These are phyloP conservation scores for Magnusiomyces tetraspermus DNA, from an alignment of 1,139 yeast species.

Conservation along the genomic window DNA sequence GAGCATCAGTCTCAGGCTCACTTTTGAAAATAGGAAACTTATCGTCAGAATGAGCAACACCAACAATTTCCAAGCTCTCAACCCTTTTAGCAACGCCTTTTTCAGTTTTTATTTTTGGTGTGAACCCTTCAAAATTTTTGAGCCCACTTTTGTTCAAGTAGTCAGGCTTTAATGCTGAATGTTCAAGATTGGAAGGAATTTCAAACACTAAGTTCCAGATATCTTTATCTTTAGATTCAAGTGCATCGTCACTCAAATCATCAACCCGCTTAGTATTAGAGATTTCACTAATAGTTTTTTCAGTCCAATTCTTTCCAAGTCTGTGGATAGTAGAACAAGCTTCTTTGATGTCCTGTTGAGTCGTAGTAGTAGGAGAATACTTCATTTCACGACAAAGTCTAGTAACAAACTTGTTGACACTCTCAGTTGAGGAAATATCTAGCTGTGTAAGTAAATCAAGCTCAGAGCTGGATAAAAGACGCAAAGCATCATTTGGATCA, in stretches of 20 bases:
- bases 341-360: not conserved
- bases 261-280: not conserved
- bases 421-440: not conserved
- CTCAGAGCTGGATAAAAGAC: not conserved
- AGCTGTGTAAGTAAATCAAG: not conserved
- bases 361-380: not conserved
- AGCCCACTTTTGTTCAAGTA: not conserved
- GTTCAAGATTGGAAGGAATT: not conserved
- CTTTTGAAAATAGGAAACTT: too few relatives aligned
- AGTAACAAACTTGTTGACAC: not conserved
- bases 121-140: not conserved
- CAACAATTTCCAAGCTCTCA: not conserved
- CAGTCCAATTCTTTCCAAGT: not conserved
- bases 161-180: not conserved
- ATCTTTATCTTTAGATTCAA: too few relatives aligned
- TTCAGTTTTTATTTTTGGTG: not conserved
- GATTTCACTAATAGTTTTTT: too few relatives aligned
- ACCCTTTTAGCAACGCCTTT: not conserved
- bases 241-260: not conserved
- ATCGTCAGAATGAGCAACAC: not conserved
- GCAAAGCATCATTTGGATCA: not conserved
- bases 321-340: not conserved
- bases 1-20: too few relatives aligned
- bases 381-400: not conserved
- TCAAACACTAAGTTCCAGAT: too few relatives aligned